phyloP scores from a whole-genome alignment of 2,329 filamentous ascomycete species.

The Colletotrichum sp. region DNA sequence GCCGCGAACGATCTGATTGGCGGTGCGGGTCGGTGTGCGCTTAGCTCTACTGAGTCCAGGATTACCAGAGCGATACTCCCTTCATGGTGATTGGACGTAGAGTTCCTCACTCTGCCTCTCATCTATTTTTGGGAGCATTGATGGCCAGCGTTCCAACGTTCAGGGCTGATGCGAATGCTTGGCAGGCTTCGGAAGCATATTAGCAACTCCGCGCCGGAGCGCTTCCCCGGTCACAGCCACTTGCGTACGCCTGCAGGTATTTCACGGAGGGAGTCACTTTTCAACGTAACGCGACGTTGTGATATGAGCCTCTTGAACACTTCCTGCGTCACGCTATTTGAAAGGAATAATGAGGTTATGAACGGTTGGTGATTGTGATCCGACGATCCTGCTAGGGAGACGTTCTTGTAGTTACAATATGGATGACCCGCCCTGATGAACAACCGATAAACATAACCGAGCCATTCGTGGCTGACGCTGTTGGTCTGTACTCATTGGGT shows the following conservation, averaged over 20 bases:
- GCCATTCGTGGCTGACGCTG: too few species aligned
- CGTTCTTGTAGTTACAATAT: too few species aligned
- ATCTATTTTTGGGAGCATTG: background rate
- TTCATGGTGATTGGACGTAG: background rate
- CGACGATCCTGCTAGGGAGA: too few species aligned
- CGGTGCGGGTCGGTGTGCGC: background rate
- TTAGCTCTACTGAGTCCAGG: background rate
- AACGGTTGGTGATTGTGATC: too few species aligned
- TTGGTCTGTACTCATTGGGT: too few species aligned
- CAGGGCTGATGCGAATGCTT: background rate
- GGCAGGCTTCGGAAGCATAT: background rate
- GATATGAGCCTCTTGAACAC: too few species aligned
- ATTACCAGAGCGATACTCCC: background rate
- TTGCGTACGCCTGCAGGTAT: background rate
- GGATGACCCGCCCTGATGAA: too few species aligned
- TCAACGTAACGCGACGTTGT: background rate
- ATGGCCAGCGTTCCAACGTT: background rate
- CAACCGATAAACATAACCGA: too few species aligned
- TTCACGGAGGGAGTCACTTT: background rate
- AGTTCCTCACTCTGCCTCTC: background rate
- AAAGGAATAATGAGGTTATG: too few species aligned
- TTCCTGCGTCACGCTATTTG: too few species aligned
- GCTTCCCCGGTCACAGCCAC: background rate
- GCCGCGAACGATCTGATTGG: background rate
- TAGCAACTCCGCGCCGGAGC: background rate